Evolutionary conservation across 345 rosid species (phyloP), one percentile per base, ranked within the genome.

Genomic region (Populus davidiana): DNA sequence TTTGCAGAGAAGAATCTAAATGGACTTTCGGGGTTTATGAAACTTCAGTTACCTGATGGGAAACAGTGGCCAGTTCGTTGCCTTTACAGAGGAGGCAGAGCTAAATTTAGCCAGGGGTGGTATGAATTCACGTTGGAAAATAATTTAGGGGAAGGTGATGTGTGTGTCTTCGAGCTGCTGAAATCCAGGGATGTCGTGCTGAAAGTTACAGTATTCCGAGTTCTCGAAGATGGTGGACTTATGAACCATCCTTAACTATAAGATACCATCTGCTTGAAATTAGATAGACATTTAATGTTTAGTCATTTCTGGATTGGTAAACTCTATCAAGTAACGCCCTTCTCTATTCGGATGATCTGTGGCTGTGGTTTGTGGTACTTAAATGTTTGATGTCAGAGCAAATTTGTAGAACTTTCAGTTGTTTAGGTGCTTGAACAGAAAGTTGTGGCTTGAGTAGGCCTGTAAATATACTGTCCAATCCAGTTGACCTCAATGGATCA

Each of bases 31-130:
- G 97, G 96, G 39, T 93, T 89, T 82, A 93, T 93, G 43, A 93
- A 90, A 79, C 91, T 93, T 72, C 94, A 93, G 84, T 86, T 87
- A 20, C 79, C 93, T n/a, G 90, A 91, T 43, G 92, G 90, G 73
- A 91, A 79, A 78, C 94, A 91, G 75, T 93, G 97, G 97, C 89
- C 96, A 6, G 97, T 93, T n/a, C 89, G 97, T 35, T 93, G 97
- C 78, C 94, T 88, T 44, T 91, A 91, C 74, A 90, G 81, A 88
- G 97, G 92, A 35, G 97, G 97, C 62, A 85, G 91, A 83, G 97
- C 97, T 43, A 93, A 91, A 78, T 84, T 93, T 66, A 91, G 96
- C 77, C 94, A 88, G 83, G 97, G 97, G 62, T 93, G 97, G 97
- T 93, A 90, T n/a, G 96, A 93, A 77, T 93, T 93, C 86, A 85